Conservation (phyloP, 2,329 filamentous ascomycete species). For the Podosphaera leucotricha region DNA sequence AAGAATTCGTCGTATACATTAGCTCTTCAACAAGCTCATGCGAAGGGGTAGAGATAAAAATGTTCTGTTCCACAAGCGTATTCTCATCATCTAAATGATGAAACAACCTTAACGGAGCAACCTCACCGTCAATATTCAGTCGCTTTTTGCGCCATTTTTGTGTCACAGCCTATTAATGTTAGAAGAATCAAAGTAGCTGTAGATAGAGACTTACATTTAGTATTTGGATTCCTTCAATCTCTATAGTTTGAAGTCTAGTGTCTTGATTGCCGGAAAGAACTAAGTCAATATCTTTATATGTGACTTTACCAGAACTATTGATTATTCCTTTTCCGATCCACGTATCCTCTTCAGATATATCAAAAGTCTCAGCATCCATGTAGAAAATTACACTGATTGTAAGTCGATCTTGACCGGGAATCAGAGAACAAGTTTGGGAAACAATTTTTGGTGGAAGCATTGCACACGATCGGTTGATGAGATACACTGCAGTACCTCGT, state of each 20-base stretch:
- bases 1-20: constrained; percentile 74
- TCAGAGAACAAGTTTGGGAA: constrained; percentile 67
- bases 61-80: constrained; percentile 84
- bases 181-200: constrained; percentile 4
- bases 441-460: constrained; percentile 75
- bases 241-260: constrained; percentile 39
- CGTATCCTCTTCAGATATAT: constrained; percentile 59
- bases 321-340: constrained; percentile 90
- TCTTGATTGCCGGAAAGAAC: constrained; percentile 42
- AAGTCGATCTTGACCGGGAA: constrained; percentile 69
- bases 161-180: constrained; percentile 36
- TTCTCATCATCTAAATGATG: constrained; percentile 97
- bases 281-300: constrained; percentile 66
- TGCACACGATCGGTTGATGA: constrained; percentile 61
- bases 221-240: constrained; percentile 55
- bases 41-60: constrained; percentile 74
- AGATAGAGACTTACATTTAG: constrained; percentile 34
- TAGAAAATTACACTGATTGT: constrained; percentile 85
- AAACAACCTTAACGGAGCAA: constrained; percentile 67
- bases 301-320: constrained; percentile 70
- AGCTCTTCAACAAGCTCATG: constrained; percentile 92
- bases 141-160: constrained; percentile 80
- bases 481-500: constrained; percentile 82
- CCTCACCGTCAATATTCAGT: constrained; percentile 55
- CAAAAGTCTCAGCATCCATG: constrained; percentile 59